phyloP scores from a whole-genome alignment of 75 land plant species.

The Sequoia sempervirens region DNA sequence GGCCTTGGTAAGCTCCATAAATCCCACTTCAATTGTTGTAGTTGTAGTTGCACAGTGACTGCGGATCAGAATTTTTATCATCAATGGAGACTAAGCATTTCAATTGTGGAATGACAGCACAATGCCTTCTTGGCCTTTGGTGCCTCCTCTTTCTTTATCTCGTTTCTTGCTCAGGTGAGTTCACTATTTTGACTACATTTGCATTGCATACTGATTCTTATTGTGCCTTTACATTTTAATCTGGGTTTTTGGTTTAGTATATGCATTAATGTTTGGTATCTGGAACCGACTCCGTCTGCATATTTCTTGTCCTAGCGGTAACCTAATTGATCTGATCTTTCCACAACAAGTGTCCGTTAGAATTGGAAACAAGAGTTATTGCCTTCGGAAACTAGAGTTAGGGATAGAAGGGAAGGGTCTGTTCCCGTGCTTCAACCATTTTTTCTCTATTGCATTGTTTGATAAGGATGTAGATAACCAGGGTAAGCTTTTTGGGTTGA shows the following conservation, averaged over 20 bases:
- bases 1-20: no score
- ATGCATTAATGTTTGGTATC: no score
- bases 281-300: no score
- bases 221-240: background rate
- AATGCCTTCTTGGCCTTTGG: no score
- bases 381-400: background rate
- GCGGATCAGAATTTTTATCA: no score
- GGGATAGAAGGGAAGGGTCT: background rate
- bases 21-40: no score
- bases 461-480: background rate
- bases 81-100: no score
- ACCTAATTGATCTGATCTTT: background rate
- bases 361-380: no score
- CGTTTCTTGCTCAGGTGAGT: background rate
- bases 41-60: no score
- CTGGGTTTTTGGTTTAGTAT: background rate
- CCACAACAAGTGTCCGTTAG: background rate
- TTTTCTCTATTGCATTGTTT: background rate
- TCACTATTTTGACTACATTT: background rate
- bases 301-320: background rate
- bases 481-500: no score
- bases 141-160: no score
- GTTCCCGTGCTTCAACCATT: background rate
- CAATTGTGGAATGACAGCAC: no score
- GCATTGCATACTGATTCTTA: background rate